A percentile compares a stretch with the other conserved stretches of the same genome.
Conservation (phyloP, 2,329 filamentous ascomycete species). For the Colletotrichum eleusines region DNA sequence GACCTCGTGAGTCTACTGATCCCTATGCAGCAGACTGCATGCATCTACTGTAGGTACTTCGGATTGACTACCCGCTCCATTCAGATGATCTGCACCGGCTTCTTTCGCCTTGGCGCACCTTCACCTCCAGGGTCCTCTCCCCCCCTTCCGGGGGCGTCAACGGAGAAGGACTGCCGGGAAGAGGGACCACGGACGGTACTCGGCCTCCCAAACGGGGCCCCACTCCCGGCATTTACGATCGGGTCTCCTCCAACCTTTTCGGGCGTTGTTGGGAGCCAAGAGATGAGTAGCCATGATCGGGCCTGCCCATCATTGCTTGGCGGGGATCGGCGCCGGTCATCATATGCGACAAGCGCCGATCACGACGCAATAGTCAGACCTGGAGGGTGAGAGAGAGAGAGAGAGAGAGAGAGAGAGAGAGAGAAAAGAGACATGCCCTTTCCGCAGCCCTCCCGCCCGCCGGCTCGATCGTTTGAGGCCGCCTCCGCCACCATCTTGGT, state of each 20-base stretch:
- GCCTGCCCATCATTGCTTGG: conserved; percentile 20
- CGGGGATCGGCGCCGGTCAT: conserved; percentile 20
- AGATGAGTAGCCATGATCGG: neutral
- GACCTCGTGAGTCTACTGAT: neutral
- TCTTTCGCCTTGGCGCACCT: conserved; percentile 13
- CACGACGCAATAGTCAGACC: conserved; percentile 1
- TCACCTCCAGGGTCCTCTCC: conserved; percentile 10
- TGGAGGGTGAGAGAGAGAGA: neutral
- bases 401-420: too few species aligned
- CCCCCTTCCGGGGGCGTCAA: neutral
- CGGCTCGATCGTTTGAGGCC: neutral
- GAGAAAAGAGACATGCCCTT: neutral
- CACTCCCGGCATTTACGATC: conserved; percentile 15
- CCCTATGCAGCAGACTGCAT: neutral
- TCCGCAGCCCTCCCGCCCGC: neutral
- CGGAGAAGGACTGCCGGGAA: neutral
- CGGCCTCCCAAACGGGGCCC: neutral
- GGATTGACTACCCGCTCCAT: conserved; percentile 1
- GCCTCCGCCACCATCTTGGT: conserved; percentile 9
- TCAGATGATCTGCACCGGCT: conserved; percentile 31
- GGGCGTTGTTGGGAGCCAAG: neutral
- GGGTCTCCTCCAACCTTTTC: neutral
- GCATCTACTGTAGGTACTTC: conserved; percentile 2
- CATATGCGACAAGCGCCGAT: conserved; percentile 17
- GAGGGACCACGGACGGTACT: neutral